These are phyloP conservation scores for Suhomyces canberraensis DNA, from an alignment of 805 yeast genomes.

Conservation along the genomic window DNA sequence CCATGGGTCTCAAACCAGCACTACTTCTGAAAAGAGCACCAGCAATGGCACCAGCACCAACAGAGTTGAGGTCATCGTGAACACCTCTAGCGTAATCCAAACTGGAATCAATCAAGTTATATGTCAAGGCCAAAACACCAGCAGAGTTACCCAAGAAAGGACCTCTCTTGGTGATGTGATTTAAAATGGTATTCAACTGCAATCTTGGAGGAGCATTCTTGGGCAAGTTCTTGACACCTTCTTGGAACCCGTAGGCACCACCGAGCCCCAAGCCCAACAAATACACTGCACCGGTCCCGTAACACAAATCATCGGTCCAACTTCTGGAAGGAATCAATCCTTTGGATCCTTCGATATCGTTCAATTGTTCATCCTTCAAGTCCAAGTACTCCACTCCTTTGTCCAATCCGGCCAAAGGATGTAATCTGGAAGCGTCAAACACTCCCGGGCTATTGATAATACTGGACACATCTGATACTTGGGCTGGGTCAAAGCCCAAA, in stretches of 20 bases:
- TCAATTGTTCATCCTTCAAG: constrained; percentile 74
- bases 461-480: constrained; percentile 60
- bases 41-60: constrained; percentile 85
- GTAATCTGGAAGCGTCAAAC: constrained; percentile 70
- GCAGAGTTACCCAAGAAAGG: constrained; percentile 94
- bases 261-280: constrained; percentile 83
- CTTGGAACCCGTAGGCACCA: constrained; percentile 83
- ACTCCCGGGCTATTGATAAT: constrained; percentile 59
- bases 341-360: constrained; percentile 79
- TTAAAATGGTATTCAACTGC: constrained; percentile 83
- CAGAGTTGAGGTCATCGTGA: constrained; percentile 82
- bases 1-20: constrained; percentile 84
- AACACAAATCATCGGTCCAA: constrained; percentile 96
- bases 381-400: constrained; percentile 87
- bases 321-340: constrained; percentile 95
- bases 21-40: constrained; percentile 90
- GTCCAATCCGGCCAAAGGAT: constrained; percentile 90
- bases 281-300: constrained; percentile 95
- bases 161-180: constrained; percentile 91
- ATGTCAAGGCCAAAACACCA: constrained; percentile 87
- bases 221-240: constrained; percentile 79
- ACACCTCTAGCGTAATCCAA: constrained; percentile 80
- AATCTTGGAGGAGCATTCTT: constrained; percentile 73
- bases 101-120: constrained; percentile 78
- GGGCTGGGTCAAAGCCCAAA: constrained; percentile 63